These are phyloP conservation scores for Lithospermum erythrorhizon DNA, from an alignment of 257 asterid species.

Conservation along the genomic window DNA sequence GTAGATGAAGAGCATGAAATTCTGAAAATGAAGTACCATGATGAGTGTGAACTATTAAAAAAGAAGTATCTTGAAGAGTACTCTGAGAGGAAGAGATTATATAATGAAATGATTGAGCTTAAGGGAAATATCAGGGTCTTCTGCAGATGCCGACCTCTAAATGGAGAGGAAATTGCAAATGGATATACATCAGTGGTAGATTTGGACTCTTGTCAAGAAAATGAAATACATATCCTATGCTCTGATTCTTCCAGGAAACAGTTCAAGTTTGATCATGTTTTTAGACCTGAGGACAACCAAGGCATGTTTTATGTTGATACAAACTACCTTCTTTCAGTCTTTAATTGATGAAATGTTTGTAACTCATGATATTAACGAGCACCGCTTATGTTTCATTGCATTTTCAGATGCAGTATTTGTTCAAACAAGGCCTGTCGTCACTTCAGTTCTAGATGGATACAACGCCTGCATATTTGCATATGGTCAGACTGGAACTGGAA, in stretches of 20 bases:
- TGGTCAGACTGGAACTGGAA: constrained; percentile 84
- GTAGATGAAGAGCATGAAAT: constrained; percentile 55
- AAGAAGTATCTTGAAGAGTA: constrained; percentile 66
- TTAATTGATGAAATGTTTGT: not conserved
- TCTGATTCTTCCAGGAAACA: constrained; percentile 71
- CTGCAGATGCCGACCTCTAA: constrained; percentile 91
- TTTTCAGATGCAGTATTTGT: constrained; percentile 62
- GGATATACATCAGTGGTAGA: constrained; percentile 62
- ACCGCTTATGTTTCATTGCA: constrained; percentile 10
- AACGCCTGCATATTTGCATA: constrained; percentile 96
- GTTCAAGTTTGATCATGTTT: constrained; percentile 77
- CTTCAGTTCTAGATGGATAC: constrained; percentile 91
- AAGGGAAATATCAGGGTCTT: constrained; percentile 94
- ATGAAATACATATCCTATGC: constrained; percentile 63
- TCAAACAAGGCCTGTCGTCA: constrained; percentile 75
- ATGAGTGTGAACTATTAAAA: constrained; percentile 48
- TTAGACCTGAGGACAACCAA: constrained; percentile 74
- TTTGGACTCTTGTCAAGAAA: constrained; percentile 63
- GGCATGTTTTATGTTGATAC: constrained; percentile 27
- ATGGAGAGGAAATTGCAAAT: constrained; percentile 54
- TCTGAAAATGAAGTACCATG: constrained; percentile 42
- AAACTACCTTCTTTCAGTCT: constrained; percentile 1
- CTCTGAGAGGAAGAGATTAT: constrained; percentile 59
- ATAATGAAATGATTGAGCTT: constrained; percentile 88
- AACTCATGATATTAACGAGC: not conserved